A percentile compares a stretch with the other conserved stretches of the same genome.
phyloP scores from a whole-genome alignment of 1,139 yeast genomes.

The Wickerhamomyces sp. region DNA sequence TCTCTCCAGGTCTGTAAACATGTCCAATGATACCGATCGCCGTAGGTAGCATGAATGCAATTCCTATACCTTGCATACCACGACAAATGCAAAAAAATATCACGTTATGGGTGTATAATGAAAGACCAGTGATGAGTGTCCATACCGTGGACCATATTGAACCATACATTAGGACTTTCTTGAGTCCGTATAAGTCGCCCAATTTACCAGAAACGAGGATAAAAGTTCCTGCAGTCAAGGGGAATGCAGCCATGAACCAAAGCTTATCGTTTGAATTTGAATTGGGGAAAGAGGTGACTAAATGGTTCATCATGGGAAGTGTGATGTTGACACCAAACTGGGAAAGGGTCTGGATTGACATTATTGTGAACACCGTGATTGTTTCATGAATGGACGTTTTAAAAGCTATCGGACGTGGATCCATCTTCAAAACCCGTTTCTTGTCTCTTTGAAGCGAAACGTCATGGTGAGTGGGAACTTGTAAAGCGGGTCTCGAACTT shows the following conservation, averaged over 20 bases:
- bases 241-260: slow-evolving; percentile 57
- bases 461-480: too few species aligned
- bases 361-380: slow-evolving; percentile 29
- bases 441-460: too few species aligned
- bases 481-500: too few species aligned
- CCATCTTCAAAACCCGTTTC: too few species aligned
- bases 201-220: slow-evolving; percentile 46
- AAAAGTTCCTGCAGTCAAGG: slow-evolving; percentile 51
- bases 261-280: slow-evolving; percentile 21
- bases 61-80: slow-evolving; percentile 52
- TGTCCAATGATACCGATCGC: slow-evolving; percentile 48
- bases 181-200: slow-evolving; percentile 52
- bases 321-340: slow-evolving; percentile 30
- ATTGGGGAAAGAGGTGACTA: slow-evolving; percentile 24
- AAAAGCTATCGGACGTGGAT: not conserved
- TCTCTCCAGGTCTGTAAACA: slow-evolving; percentile 37
- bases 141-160: slow-evolving; percentile 40
- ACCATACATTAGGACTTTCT: slow-evolving; percentile 37
- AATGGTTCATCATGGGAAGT: slow-evolving; percentile 28
- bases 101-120: slow-evolving; percentile 38
- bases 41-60: slow-evolving; percentile 48
- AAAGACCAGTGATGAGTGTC: slow-evolving; percentile 44
- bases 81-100: slow-evolving; percentile 45
- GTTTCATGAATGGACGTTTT: slow-evolving; percentile 26
- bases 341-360: slow-evolving; percentile 33